Base-by-base conservation (phyloP, 2,329 filamentous ascomycete species). In the Exophiala alcalophila region DNA sequence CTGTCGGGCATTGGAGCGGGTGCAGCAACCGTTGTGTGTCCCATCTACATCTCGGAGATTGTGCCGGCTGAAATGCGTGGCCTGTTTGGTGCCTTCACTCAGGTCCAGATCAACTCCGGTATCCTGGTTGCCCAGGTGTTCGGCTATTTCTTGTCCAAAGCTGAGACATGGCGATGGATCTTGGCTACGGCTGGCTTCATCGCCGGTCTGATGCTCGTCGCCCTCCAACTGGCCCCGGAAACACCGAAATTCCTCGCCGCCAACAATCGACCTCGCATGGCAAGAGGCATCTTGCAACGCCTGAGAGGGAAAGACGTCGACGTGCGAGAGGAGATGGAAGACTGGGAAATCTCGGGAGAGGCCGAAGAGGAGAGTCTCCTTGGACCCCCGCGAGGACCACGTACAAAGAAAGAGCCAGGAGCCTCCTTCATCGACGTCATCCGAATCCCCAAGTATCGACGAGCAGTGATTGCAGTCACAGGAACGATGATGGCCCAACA, bases 401-500 rank as follows among this genome's bases (percentile, higher is more conserved):
- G 46, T 66, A 26, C 91, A 91, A 60, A 37, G 40, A 95, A 97
- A 30, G 16, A 40, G 32, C 33, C 38, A 9, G 70, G 78, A 47
- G 64, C 83, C 2, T 77, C 81, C 2, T 80, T 86, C 56, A 57
- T 82, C 21, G 39, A 31, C 65, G 81, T 54, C 72, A 80, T 1
- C 72, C 79, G 9, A 83, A 83, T 56, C 73, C 81, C 2, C 77
- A 77, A 78, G 10, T 86, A 86, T 57, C 77, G 83, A 3, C 82
- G 80, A 0, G 84, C 84, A 38, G 81, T 94, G 40, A 73, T 92
- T 49, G 88, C 90, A 4, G 86, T 67, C 3, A 77, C 94, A 9
- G 89, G 87, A 1, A 83, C 94, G 55, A 96, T 97, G 90, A 75
- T 90, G 45, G 84, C 86, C 1, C 92, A 97, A 63, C 92, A 98